These are phyloP conservation scores for Tripidium arundinaceum DNA, from an alignment of 202 grass and related monocot genomes.

Conservation along the genomic window DNA sequence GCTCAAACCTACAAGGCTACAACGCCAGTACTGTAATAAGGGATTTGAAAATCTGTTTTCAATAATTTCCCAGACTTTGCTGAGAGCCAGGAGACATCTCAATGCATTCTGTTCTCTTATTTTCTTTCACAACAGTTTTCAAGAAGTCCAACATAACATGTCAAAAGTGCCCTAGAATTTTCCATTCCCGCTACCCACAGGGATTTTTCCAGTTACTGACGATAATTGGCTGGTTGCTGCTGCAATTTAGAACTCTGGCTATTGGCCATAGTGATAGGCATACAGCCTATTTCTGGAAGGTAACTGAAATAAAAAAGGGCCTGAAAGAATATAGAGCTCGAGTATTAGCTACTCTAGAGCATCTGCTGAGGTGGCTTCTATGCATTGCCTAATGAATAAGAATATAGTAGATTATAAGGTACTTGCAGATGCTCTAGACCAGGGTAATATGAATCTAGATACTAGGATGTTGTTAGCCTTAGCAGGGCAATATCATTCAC, in stretches of 20 bases:
- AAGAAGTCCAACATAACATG: neutral
- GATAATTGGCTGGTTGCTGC: neutral
- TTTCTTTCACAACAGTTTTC: neutral
- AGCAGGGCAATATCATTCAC: neutral
- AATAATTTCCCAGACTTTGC: neutral
- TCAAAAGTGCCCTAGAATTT: neutral
- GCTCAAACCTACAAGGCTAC: neutral
- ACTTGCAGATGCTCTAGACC: neutral
- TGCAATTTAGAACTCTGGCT: neutral
- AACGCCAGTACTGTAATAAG: neutral
- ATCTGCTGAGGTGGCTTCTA: neutral
- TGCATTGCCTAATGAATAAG: conserved; percentile 7
- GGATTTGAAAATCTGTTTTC: neutral
- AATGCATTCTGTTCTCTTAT: neutral
- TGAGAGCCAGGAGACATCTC: neutral
- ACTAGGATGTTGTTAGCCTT: conserved; percentile 8
- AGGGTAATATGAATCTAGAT: conserved; percentile 14
- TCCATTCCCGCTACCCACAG: neutral
- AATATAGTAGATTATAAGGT: conserved; percentile 11
- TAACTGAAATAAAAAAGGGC: neutral
- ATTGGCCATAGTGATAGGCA: neutral
- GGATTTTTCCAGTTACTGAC: neutral
- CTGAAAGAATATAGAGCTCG: conserved; percentile 19
- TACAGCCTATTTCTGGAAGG: neutral
- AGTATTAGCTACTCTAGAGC: conserved; percentile 16